phyloP scores from a whole-genome alignment of 129 eudicot genomes.

The Rutidosis leptorrhynchoides region DNA sequence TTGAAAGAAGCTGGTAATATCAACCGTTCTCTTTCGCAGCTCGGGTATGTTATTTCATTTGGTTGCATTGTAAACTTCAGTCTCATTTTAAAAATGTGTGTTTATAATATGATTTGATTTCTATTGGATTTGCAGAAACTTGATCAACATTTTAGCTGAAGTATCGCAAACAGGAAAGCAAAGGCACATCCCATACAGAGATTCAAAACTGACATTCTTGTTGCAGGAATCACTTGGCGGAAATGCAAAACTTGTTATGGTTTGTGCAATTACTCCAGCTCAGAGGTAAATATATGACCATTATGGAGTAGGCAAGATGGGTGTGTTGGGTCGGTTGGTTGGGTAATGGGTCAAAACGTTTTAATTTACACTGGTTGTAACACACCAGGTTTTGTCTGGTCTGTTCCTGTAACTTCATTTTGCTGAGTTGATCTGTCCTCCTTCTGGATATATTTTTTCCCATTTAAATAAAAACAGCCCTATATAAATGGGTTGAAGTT shows the following conservation, averaged over 20 bases:
- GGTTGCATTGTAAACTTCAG: not conserved
- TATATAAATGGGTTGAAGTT: not conserved
- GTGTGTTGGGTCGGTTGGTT: not conserved
- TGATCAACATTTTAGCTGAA: conserved; percentile 91
- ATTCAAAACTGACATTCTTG: conserved; percentile 89
- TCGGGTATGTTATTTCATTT: conserved; percentile 60
- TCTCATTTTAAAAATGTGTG: not conserved
- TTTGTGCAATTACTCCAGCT: conserved; percentile 93
- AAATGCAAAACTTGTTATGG: conserved; percentile 90
- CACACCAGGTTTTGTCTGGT: not conserved
- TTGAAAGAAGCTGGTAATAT: conserved; percentile 98
- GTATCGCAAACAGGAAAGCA: conserved; percentile 96
- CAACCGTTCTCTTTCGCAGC: conserved; percentile 98
- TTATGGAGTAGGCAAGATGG: not conserved
- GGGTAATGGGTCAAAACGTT: not conserved
- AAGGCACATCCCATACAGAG: conserved; percentile 97
- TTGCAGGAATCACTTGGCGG: conserved; percentile 99
- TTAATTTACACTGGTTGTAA: not conserved
- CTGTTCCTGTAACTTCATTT: not conserved
- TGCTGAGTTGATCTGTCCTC: no score
- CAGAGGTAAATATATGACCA: conserved; percentile 46
- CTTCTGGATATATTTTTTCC: not conserved
- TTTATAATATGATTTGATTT: not conserved
- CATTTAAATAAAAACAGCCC: not conserved
- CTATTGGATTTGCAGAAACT: conserved; percentile 55